phyloP scores from a whole-genome alignment of 169 alveolate genomes.

The Cryptosporidium sp. region DNA sequence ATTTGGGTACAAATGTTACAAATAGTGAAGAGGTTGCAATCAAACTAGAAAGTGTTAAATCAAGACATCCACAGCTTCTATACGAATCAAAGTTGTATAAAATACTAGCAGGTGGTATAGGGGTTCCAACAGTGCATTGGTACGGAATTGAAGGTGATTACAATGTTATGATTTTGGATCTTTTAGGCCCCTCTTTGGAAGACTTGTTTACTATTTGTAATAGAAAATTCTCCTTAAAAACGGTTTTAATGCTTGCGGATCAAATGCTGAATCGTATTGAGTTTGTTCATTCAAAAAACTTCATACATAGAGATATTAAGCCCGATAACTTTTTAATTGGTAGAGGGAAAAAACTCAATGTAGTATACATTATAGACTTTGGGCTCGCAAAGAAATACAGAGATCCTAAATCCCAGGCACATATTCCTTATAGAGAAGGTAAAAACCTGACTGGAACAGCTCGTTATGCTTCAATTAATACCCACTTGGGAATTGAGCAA shows the following conservation, averaged over 20 bases:
- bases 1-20: constrained; percentile 92
- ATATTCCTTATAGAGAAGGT: constrained; percentile 97
- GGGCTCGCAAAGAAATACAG: constrained; percentile 97
- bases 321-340: constrained; percentile 97
- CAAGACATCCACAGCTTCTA: constrained; percentile 95
- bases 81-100: constrained; percentile 97
- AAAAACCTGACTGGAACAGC: constrained; percentile 97
- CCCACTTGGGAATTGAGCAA: constrained; percentile 99
- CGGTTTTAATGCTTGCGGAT: constrained; percentile 95
- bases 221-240: constrained; percentile 94
- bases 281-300: constrained; percentile 94
- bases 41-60: constrained; percentile 93
- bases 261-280: constrained; percentile 95
- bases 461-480: constrained; percentile 96
- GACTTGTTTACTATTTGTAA: constrained; percentile 95
- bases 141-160: constrained; percentile 98
- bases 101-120: constrained; percentile 94
- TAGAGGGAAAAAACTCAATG: constrained; percentile 89
- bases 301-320: constrained; percentile 97
- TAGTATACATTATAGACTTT: constrained; percentile 93
- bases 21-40: constrained; percentile 95
- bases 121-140: constrained; percentile 97
- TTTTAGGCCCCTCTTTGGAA: constrained; percentile 97
- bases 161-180: constrained; percentile 96
- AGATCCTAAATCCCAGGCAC: constrained; percentile 95